Conservation (phyloP, 331 rosid species). For the Rosa hybrid region DNA sequence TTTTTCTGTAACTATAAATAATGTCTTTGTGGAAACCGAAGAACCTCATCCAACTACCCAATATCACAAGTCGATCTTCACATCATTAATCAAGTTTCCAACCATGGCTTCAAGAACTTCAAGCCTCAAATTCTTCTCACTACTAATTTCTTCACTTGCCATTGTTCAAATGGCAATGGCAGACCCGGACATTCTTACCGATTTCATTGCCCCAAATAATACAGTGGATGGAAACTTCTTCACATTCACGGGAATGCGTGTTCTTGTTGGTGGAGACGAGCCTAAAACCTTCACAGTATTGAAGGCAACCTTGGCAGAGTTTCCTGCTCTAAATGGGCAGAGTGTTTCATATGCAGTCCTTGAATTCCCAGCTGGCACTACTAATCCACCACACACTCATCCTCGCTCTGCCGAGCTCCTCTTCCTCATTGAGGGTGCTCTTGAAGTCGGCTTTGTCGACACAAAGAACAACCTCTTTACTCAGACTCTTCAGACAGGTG, state of each 20-base stretch:
- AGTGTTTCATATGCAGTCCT: constrained; percentile 22
- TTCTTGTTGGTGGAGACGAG: not conserved
- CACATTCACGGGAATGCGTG: constrained; percentile 18
- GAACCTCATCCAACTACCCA: not conserved
- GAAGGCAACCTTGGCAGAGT: constrained; percentile 12
- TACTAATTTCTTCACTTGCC: constrained; percentile 17
- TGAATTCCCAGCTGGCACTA: not conserved
- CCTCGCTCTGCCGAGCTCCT: constrained; percentile 33
- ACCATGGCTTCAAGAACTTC: constrained; percentile 10
- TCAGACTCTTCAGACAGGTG: constrained; percentile 14
- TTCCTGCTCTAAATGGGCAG: constrained; percentile 19
- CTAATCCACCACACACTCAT: constrained; percentile 31
- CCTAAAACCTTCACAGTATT: not conserved
- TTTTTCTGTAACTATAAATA: not conserved
- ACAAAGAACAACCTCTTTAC: constrained; percentile 27
- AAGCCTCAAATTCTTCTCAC: constrained; percentile 9
- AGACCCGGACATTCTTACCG: constrained; percentile 32
- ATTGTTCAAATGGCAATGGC: constrained; percentile 14
- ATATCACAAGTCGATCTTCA: not conserved
- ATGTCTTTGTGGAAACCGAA: no score
- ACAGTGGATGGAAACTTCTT: constrained; percentile 36
- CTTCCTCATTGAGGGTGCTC: constrained; percentile 8
- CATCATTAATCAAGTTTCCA: not conserved
- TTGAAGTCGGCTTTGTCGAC: constrained; percentile 28
- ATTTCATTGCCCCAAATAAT: constrained; percentile 30